A percentile compares a stretch with the other conserved stretches of the same genome.
Conservation (phyloP, 352 stramenopile genomes). For the Blastocystis sp. region DNA sequence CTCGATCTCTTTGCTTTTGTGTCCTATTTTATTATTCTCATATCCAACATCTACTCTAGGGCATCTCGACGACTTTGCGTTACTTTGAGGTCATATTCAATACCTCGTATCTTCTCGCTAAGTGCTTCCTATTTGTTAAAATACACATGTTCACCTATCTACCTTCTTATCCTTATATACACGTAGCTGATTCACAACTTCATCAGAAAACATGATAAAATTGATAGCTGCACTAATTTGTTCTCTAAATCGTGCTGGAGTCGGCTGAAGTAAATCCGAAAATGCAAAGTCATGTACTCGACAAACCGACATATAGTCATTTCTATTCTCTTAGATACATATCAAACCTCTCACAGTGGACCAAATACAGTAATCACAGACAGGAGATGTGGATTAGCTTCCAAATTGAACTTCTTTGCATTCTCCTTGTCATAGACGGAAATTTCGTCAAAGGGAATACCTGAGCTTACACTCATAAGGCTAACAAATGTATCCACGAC, state of each 20-base stretch:
- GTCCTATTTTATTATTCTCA: neutral
- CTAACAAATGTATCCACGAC: neutral
- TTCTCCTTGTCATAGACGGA: slow-evolving; percentile 14
- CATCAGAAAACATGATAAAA: slow-evolving; percentile 63
- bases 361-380: slow-evolving; percentile 33
- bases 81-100: slow-evolving; percentile 41
- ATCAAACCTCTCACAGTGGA: neutral
- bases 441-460: slow-evolving; percentile 42
- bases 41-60: neutral
- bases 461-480: slow-evolving; percentile 49
- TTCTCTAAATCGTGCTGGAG: neutral
- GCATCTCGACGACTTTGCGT: neutral
- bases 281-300: slow-evolving; percentile 36
- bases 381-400: neutral
- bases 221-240: slow-evolving; percentile 57
- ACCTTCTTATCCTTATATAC: slow-evolving; percentile 23
- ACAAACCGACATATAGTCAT: slow-evolving; percentile 27
- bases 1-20: slow-evolving; percentile 36
- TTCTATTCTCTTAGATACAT: neutral
- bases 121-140: slow-evolving; percentile 1
- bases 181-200: slow-evolving; percentile 10
- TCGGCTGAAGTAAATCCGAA: slow-evolving; percentile 37
- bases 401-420: slow-evolving; percentile 52
- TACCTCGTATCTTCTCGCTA: slow-evolving; percentile 49
- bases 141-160: neutral